Evolutionary conservation across 2,329 filamentous ascomycete species (phyloP).

Genomic region (Ophiocordyceps camponoti-saundersi): DNA sequence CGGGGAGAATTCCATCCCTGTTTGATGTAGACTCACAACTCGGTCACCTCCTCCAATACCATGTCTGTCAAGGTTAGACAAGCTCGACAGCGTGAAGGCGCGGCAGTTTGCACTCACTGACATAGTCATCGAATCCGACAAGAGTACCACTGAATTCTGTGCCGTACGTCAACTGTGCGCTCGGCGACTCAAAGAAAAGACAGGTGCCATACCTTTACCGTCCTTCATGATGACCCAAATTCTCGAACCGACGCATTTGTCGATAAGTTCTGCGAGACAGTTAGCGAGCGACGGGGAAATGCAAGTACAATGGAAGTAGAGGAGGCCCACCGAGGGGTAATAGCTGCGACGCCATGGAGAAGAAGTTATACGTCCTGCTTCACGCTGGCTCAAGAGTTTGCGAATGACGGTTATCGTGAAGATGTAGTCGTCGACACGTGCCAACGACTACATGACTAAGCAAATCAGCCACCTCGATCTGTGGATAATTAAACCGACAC

Average conservation of each 20-base stretch:
- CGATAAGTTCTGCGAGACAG: conserved; percentile 63
- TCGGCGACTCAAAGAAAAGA: background rate
- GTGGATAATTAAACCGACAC: background rate
- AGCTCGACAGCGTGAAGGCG: conserved; percentile 2
- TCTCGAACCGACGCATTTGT: conserved; percentile 93
- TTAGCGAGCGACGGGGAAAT: background rate
- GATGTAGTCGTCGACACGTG: conserved; percentile 12
- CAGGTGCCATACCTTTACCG: conserved; percentile 57
- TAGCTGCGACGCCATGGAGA: conserved; percentile 53
- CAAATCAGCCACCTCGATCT: background rate
- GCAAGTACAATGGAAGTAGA: background rate
- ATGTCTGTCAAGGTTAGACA: conserved; percentile 48
- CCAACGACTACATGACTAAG: conserved; percentile 19
- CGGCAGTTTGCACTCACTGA: conserved; percentile 59
- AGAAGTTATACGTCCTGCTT: conserved; percentile 1
- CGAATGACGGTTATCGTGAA: conserved; percentile 5
- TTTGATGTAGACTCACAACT: conserved; percentile 50
- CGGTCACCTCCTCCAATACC: conserved; percentile 93
- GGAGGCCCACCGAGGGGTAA: conserved; percentile 45
- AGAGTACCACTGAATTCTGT: conserved; percentile 90
- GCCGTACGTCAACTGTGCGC: conserved; percentile 2
- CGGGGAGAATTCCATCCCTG: background rate
- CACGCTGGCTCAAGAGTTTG: background rate
- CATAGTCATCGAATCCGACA: conserved; percentile 95
- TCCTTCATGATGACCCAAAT: conserved; percentile 99